Conservation (phyloP, 805 yeast genomes). For the Priceomyces medius region DNA sequence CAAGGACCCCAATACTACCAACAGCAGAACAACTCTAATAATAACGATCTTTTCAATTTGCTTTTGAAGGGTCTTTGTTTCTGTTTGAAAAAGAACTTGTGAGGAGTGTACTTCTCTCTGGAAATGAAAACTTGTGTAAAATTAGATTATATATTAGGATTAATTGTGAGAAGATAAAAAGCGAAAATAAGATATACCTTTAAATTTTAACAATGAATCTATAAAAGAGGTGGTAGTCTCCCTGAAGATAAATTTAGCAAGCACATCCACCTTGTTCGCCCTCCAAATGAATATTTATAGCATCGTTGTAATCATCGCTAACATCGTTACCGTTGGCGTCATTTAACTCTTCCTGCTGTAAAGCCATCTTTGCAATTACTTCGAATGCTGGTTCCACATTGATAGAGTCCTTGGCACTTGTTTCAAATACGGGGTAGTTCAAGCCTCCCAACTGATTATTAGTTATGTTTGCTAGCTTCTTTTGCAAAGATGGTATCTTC, state of each 20-base stretch:
- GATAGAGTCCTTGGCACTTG: constrained; percentile 96
- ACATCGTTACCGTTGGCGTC: constrained; percentile 63
- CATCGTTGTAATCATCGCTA: constrained; percentile 88
- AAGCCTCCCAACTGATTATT: constrained; percentile 60
- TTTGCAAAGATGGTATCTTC: constrained; percentile 60
- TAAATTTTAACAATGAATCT: not conserved
- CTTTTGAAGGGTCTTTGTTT: constrained; percentile 33
- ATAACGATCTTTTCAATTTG: constrained; percentile 22
- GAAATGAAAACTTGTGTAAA: not conserved
- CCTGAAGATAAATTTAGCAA: constrained; percentile 47
- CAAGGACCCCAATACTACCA: constrained; percentile 21
- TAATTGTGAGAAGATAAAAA: not conserved
- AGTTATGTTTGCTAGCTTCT: constrained; percentile 49
- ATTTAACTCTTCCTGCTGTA: constrained; percentile 91
- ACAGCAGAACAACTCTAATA: constrained; percentile 18
- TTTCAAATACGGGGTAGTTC: constrained; percentile 80
- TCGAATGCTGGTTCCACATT: constrained; percentile 96
- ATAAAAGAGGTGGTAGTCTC: not conserved
- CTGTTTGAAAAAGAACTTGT: constrained; percentile 24
- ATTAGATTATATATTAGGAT: constrained; percentile 1
- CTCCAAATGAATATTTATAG: constrained; percentile 91
- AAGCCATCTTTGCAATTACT: constrained; percentile 90
- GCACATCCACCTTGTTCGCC: constrained; percentile 75
- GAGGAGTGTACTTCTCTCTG: constrained; percentile 4
- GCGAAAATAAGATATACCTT: not conserved